Percentiles rank a stretch among this genome's conserved stretches.
Evolutionary conservation across 306 rosid species (phyloP).

Genomic region (Argentina anserina): DNA sequence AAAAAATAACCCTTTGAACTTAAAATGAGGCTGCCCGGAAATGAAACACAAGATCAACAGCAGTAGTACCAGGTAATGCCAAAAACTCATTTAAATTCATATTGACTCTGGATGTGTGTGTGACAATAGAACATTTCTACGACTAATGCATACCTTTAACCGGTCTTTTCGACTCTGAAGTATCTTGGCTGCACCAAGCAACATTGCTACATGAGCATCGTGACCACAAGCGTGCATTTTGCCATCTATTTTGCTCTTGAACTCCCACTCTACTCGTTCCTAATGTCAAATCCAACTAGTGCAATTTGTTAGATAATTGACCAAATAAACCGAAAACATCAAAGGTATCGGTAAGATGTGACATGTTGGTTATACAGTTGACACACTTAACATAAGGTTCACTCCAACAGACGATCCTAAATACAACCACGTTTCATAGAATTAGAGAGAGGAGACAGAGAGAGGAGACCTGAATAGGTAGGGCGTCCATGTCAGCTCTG

Average conservation of each 20-base stretch:
- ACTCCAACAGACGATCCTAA: no score
- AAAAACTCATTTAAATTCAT: not conserved
- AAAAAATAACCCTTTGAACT: not conserved
- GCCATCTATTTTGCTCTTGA: constrained; percentile 37
- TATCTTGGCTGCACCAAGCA: constrained; percentile 43
- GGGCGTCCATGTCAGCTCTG: constrained; percentile 51
- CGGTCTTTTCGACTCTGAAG: constrained; percentile 25
- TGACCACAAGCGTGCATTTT: constrained; percentile 43
- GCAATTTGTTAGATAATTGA: not conserved
- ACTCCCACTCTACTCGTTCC: constrained; percentile 42
- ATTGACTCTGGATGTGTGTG: not conserved
- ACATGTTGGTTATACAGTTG: no score
- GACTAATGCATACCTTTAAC: constrained; percentile 10
- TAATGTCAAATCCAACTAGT: constrained; percentile 3
- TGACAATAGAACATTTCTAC: not conserved
- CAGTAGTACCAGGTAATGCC: not conserved
- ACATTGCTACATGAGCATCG: constrained; percentile 42
- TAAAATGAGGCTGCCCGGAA: not conserved
- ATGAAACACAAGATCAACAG: not conserved
- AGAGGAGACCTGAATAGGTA: constrained; percentile 29
- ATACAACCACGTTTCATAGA: not conserved
- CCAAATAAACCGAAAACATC: not conserved
- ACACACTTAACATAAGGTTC: no score
- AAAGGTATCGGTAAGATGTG: no score
- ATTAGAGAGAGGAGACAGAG: not conserved